These are phyloP conservation scores for Exophiala aquamarina DNA, from an alignment of 2,329 filamentous ascomycete species.

Conservation along the genomic window DNA sequence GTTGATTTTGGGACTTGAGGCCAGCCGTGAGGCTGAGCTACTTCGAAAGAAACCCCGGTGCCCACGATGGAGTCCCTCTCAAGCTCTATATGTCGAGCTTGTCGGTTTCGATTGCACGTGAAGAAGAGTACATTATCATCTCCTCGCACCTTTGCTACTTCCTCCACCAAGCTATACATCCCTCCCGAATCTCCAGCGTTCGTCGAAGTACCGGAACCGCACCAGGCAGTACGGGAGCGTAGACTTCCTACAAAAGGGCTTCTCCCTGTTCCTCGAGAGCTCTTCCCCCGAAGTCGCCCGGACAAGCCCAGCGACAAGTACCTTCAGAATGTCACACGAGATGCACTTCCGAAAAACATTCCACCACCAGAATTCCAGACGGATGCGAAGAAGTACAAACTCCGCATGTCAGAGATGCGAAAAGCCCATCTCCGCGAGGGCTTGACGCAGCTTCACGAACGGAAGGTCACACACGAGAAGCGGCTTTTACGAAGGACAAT, in stretches of 20 bases:
- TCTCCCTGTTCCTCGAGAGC: constrained; percentile 76
- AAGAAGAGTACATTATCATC: constrained; percentile 10
- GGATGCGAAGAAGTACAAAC: constrained; percentile 59
- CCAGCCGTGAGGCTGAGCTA: no score
- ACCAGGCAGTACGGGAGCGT: constrained; percentile 36
- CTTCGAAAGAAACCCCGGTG: neutral
- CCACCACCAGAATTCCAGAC: constrained; percentile 36
- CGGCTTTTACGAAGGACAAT: constrained; percentile 43
- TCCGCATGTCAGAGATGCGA: constrained; percentile 68
- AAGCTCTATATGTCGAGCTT: constrained; percentile 26
- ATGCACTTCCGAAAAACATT: constrained; percentile 40
- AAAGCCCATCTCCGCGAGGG: constrained; percentile 72
- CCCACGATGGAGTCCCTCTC: constrained; percentile 18
- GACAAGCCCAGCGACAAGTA: constrained; percentile 57
- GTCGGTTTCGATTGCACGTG: constrained; percentile 18
- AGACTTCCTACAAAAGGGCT: constrained; percentile 63
- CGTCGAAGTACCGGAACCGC: constrained; percentile 76
- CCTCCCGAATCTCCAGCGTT: constrained; percentile 86
- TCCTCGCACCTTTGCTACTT: constrained; percentile 47
- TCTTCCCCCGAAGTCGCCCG: constrained; percentile 66
- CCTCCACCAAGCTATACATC: constrained; percentile 48
- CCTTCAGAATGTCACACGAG: constrained; percentile 58
- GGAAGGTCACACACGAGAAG: constrained; percentile 54
- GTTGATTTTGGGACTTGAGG: no score
- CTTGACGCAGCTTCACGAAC: constrained; percentile 66